phyloP scores from a whole-genome alignment of 345 rosid genomes.

The Gossypium herbaceum region DNA sequence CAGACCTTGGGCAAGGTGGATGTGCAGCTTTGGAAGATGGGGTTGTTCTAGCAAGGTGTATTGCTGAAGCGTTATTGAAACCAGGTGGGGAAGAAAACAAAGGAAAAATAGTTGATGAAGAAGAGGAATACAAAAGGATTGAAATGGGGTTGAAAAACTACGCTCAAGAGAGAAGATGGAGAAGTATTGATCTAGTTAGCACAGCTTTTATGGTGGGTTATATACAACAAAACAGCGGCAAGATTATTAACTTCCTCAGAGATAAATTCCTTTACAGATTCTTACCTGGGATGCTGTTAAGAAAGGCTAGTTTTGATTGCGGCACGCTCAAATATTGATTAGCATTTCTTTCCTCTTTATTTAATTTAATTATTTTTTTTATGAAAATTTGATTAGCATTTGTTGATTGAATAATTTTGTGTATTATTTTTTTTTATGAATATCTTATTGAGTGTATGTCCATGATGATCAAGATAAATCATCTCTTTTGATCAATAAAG shows the following conservation, averaged over 20 bases:
- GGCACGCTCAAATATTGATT: slow-evolving; percentile 27
- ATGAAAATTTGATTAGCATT: background rate
- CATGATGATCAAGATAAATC: too few species aligned
- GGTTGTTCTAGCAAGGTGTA: slow-evolving; percentile 42
- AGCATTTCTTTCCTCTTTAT: background rate
- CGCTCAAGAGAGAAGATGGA: slow-evolving; percentile 45
- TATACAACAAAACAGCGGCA: slow-evolving; percentile 27
- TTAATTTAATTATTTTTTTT: too few species aligned
- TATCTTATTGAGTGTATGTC: too few species aligned
- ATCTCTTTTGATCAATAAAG: too few species aligned
- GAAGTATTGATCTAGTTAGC: slow-evolving; percentile 36
- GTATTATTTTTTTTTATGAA: too few species aligned
- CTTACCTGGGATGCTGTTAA: slow-evolving; percentile 13
- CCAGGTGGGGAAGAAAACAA: background rate
- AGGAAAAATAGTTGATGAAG: background rate
- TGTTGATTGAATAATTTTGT: background rate
- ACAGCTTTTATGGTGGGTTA: slow-evolving; percentile 34
- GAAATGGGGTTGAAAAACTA: slow-evolving; percentile 32
- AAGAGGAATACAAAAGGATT: slow-evolving; percentile 30
- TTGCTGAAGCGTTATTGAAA: slow-evolving; percentile 24
- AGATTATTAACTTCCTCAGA: slow-evolving; percentile 24
- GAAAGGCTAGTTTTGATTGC: slow-evolving; percentile 28
- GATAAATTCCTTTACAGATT: slow-evolving; percentile 18
- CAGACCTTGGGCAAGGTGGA: slow-evolving; percentile 48
- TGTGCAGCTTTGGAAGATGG: slow-evolving; percentile 42